Evolutionary conservation across 2,329 filamentous ascomycete genomes (phyloP), one percentile per base, ranked within the genome.

Genomic region (Cytospora schulzeri): DNA sequence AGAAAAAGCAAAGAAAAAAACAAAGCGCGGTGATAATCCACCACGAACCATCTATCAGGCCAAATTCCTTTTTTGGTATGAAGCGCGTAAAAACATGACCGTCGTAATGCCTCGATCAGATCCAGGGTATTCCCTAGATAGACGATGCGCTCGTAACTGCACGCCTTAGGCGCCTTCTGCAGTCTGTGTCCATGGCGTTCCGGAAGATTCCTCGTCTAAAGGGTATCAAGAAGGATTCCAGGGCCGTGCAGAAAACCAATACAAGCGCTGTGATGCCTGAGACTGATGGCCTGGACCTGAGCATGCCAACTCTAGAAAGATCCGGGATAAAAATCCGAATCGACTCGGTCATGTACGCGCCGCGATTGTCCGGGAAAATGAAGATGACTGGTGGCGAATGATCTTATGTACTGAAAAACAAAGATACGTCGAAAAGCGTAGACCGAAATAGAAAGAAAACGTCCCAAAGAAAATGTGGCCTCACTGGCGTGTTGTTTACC

Each of bases 401-500:
- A 79, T 76, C 76, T 74, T 78, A 76, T 79, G 76, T 76, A 61
- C 56, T 66, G 52, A 62, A 53, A n/a, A 64, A 48, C 51, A 41
- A 60, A 31, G 28, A 69, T 67, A 70, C 68, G 69, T 70, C 64
- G 67, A 71, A 67, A 57, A 57, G 56, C 22, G 56, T 31, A 72
- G 70, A 72, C 72, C 52, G 29, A 48, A 50, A 67, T 8, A n/a
- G n/a, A 31, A 64, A 57, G 53, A 29, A 58, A 64, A 67, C 22
- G 26, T 48, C 33, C 31, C 41, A 45, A 56, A 56, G 22, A 17
- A 29, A 51, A n/a, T 45, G 31, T 57, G 26, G 38, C 24, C 50
- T 31, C 8, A 31, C 31, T 60, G 61, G 67, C 64, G 66, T 67
- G 65, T 57, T 63, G 66, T 69, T 81, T 85, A 86, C 84, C 84